Percentiles rank a stretch among this genome's conserved stretches.
These are phyloP conservation scores for Petunia hybrid DNA, from an alignment of 305 asterid genomes.

Conservation along the genomic window DNA sequence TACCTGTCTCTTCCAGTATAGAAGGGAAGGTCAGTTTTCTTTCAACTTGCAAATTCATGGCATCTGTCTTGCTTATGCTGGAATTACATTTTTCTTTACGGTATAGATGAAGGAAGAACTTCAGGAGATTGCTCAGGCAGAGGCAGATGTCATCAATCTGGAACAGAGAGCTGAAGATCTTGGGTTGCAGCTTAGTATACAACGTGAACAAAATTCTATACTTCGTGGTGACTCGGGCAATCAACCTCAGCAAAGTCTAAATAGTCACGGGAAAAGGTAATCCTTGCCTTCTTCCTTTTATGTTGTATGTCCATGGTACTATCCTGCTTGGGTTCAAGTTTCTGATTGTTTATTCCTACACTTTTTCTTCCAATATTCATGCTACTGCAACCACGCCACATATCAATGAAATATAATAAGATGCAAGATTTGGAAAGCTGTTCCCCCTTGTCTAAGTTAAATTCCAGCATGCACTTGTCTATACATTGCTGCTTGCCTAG, in stretches of 20 bases:
- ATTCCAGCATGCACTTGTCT: not conserved
- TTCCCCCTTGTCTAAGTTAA: slow-evolving; percentile 7
- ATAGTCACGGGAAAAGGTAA: slow-evolving; percentile 56
- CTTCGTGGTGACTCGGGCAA: slow-evolving; percentile 51
- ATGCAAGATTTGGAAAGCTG: not conserved
- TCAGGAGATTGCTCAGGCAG: slow-evolving; percentile 73
- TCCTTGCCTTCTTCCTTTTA: slow-evolving; percentile 30
- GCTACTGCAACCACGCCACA: slow-evolving; percentile 9
- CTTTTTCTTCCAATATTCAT: not conserved
- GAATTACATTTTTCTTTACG: slow-evolving; percentile 43
- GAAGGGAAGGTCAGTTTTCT: slow-evolving; percentile 68
- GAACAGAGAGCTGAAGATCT: slow-evolving; percentile 78
- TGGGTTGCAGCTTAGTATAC: slow-evolving; percentile 64
- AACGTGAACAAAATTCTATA: slow-evolving; percentile 66
- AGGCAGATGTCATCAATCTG: slow-evolving; percentile 59
- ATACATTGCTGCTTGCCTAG: slow-evolving; percentile 10
- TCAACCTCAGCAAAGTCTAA: slow-evolving; percentile 54
- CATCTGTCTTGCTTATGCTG: slow-evolving; percentile 29
- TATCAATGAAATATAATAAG: not conserved
- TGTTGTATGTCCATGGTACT: slow-evolving; percentile 27
- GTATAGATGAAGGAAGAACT: slow-evolving; percentile 68
- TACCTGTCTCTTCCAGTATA: slow-evolving; percentile 52
- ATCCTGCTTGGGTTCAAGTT: slow-evolving; percentile 32
- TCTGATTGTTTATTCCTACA: slow-evolving; percentile 1
- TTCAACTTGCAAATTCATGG: slow-evolving; percentile 2